These are phyloP conservation scores for Fusarium sp. DNA, from an alignment of 2,329 filamentous ascomycete genomes.

Conservation along the genomic window DNA sequence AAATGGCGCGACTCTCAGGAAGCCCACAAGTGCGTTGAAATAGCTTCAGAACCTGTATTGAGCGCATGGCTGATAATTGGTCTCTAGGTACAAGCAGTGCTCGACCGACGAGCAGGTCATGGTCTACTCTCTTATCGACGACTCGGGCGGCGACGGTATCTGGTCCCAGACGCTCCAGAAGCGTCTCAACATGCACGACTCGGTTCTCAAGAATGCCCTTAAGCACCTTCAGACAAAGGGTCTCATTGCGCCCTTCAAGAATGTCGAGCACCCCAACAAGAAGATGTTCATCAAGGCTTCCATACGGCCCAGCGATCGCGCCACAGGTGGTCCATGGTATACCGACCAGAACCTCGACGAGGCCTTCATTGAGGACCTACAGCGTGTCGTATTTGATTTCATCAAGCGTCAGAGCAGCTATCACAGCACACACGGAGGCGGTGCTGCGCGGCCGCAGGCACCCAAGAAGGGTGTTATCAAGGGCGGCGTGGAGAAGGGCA, in stretches of 20 bases:
- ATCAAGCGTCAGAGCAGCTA: constrained; percentile 82
- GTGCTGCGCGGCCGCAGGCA: constrained; percentile 57
- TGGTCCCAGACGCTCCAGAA: constrained; percentile 91
- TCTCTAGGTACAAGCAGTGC: constrained; percentile 69
- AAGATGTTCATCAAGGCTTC: constrained; percentile 97
- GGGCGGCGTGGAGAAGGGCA: constrained; percentile 62
- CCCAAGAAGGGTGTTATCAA: constrained; percentile 71
- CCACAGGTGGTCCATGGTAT: constrained; percentile 95
- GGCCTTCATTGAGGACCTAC: constrained; percentile 85
- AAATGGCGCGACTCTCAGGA: constrained; percentile 72
- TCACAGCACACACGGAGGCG: constrained; percentile 58
- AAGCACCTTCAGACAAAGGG: constrained; percentile 87
- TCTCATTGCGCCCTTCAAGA: constrained; percentile 91
- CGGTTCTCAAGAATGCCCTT: constrained; percentile 83
- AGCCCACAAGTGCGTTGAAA: constrained; percentile 69
- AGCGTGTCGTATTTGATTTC: constrained; percentile 79
- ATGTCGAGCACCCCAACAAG: constrained; percentile 89
- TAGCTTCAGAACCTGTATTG: background rate
- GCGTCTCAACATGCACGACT: constrained; percentile 86
- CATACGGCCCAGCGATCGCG: constrained; percentile 87
- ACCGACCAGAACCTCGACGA: constrained; percentile 91
- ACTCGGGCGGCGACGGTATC: constrained; percentile 85
- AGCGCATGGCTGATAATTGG: constrained; percentile 30
- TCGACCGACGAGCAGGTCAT: constrained; percentile 82
- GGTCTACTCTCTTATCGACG: constrained; percentile 91